Base-by-base conservation (phyloP, 495 filamentous ascomycete species). In the Hypoxylon fuscum region DNA sequence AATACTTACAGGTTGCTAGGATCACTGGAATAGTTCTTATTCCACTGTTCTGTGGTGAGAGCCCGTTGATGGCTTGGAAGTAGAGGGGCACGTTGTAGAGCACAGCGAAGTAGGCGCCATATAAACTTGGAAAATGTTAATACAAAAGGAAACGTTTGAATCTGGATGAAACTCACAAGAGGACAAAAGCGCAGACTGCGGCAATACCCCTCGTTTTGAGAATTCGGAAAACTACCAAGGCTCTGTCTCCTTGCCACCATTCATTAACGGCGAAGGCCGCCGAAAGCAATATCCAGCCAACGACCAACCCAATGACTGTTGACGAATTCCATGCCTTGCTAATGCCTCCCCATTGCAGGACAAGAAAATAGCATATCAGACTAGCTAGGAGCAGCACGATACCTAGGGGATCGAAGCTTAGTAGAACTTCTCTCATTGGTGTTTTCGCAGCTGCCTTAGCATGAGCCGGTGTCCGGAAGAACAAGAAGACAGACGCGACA, bases 21-120 rank as follows among this genome's bases (percentile, higher is more conserved):
- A 91, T 82, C 59, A 85, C 70, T 0, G 90, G 89, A 5, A 92
- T 74, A 21, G 81, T 87, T 64, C 81, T 81, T 64, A 91, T 85
- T 10, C 90, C 90, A 5, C 87, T 87, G 29, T 83, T 78, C 1
- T 80, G 79, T 5, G 90, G 83, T 0, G 81, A 74, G 15, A 81
- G 81, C 29, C 79, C 81, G 62, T 90, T 87, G 68, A 91, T 84
- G 6, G 88, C 87, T 64, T 93, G 90, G 77, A 93, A 92, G 84
- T 87, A 93, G 59, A 91, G 86, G 0, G 90, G 89, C 14, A 92
- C 70, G 74, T 87, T 83, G 62, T 82, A 85, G 4, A 81, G 55
- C 49, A 78, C 57, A 8, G 72, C 64, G 29, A 69, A 63, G 43
- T 71, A 55, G n/a, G 45, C 48, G 11, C 59, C 47, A 25, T 59